These are phyloP conservation scores for Pseudogymnoascus sp. DNA, from an alignment of 2,329 filamentous ascomycete species.

Conservation along the genomic window DNA sequence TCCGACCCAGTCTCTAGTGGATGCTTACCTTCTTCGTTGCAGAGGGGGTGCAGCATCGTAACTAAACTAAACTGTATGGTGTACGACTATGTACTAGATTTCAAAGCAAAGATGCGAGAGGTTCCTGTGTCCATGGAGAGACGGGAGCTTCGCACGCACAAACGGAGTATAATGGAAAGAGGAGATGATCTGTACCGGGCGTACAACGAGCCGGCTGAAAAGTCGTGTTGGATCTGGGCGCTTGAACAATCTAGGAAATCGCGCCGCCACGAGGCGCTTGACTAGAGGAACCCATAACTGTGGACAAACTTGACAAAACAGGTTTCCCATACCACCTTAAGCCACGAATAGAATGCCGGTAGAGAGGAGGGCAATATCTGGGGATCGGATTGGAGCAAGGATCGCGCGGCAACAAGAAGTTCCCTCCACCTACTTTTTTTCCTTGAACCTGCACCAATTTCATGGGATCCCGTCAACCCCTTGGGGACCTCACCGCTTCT, in stretches of 20 bases:
- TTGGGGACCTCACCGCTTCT: slow-evolving; percentile 6
- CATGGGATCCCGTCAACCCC: not conserved
- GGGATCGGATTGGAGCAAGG: slow-evolving; percentile 8
- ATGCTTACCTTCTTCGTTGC: slow-evolving; percentile 8
- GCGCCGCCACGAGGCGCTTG: slow-evolving; percentile 1
- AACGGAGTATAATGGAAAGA: not conserved
- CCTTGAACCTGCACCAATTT: not conserved
- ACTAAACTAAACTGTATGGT: not conserved
- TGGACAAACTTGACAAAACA: not conserved
- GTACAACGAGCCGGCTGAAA: not conserved
- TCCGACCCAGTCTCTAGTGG: slow-evolving; percentile 7
- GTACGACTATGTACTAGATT: not conserved
- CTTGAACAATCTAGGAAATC: not conserved
- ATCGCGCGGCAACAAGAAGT: not conserved
- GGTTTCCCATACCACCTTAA: slow-evolving; percentile 3
- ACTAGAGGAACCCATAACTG: not conserved
- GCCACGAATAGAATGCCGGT: slow-evolving; percentile 1
- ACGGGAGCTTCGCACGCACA: not conserved
- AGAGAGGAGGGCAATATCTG: slow-evolving; percentile 1
- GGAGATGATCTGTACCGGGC: slow-evolving; percentile 2
- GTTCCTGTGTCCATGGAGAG: not conserved
- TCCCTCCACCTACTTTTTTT: not conserved
- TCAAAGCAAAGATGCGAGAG: not conserved
- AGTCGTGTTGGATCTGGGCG: not conserved
- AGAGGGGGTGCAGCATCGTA: not conserved